These are phyloP conservation scores for Penicillium sp. DNA, from an alignment of 2,329 filamentous ascomycete species.

Conservation along the genomic window DNA sequence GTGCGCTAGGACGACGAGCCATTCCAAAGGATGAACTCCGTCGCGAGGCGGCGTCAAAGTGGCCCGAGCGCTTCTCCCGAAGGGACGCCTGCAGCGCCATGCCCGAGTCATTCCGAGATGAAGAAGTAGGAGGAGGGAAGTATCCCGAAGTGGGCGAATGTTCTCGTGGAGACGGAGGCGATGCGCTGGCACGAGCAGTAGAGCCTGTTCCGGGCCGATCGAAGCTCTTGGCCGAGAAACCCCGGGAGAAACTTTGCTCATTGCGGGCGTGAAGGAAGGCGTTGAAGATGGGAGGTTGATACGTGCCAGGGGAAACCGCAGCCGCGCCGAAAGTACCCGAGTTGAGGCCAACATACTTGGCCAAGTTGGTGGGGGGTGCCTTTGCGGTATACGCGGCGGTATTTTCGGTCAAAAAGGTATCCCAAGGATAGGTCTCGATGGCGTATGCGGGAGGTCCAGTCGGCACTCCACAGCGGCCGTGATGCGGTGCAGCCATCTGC, in stretches of 20 bases:
- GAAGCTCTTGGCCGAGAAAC: constrained; percentile 35
- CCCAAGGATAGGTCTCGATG: constrained; percentile 84
- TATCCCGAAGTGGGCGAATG: constrained; percentile 70
- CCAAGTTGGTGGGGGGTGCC: constrained; percentile 64
- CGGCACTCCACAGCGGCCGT: constrained; percentile 76
- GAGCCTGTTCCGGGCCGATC: constrained; percentile 74
- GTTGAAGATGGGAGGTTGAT: constrained; percentile 73
- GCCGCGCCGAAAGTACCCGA: constrained; percentile 76
- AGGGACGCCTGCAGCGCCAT: constrained; percentile 80
- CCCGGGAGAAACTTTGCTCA: constrained; percentile 48
- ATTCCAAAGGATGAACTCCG: constrained; percentile 90
- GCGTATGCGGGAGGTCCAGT: constrained; percentile 89
- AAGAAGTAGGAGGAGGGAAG: constrained; percentile 72
- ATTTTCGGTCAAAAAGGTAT: constrained; percentile 84
- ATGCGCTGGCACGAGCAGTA: constrained; percentile 43
- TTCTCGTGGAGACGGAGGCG: constrained; percentile 52
- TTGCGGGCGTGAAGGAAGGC: constrained; percentile 74
- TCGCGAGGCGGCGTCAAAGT: constrained; percentile 76
- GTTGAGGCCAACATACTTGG: constrained; percentile 82
- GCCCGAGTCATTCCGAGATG: constrained; percentile 87
- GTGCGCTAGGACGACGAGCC: constrained; percentile 61
- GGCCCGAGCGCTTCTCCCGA: constrained; percentile 87
- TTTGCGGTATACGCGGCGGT: constrained; percentile 69
- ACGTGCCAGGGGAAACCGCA: constrained; percentile 46
- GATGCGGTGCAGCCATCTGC: constrained; percentile 84